Evolutionary conservation across 2,329 filamentous ascomycete genomes (phyloP).

Genomic region (Botrytis hyacinthi): DNA sequence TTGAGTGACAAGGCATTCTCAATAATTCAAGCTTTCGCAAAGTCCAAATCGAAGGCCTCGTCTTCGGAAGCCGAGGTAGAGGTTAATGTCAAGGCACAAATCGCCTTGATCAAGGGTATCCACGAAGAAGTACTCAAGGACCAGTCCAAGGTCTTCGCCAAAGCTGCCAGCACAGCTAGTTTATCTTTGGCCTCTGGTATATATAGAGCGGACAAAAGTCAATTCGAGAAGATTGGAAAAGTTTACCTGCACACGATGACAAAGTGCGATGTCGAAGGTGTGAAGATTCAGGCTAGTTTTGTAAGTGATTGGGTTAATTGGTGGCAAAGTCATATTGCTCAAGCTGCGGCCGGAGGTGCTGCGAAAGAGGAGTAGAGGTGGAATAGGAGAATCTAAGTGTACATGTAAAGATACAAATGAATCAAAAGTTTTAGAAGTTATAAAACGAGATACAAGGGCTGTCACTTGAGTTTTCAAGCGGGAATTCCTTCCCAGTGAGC

Average conservation of each 20-base stretch:
- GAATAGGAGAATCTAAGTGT: background rate
- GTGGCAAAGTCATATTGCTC: slow-evolving; percentile 52
- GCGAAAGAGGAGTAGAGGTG: slow-evolving; percentile 1
- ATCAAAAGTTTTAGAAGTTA: background rate
- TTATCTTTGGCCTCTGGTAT: slow-evolving; percentile 64
- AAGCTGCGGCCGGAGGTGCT: slow-evolving; percentile 6
- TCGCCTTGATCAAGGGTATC: slow-evolving; percentile 59
- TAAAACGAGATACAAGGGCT: background rate
- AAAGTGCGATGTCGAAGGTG: slow-evolving; percentile 56
- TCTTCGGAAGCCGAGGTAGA: slow-evolving; percentile 45
- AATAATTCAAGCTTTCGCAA: slow-evolving; percentile 71
- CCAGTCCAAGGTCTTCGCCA: slow-evolving; percentile 66
- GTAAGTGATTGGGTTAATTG: slow-evolving; percentile 75
- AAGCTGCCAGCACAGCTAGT: slow-evolving; percentile 71
- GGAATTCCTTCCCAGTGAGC: background rate
- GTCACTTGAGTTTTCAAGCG: background rate
- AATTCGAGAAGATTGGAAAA: slow-evolving; percentile 54
- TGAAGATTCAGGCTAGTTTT: slow-evolving; percentile 62
- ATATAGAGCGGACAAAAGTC: slow-evolving; percentile 52
- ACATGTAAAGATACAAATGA: slow-evolving; percentile 14
- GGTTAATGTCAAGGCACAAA: slow-evolving; percentile 43
- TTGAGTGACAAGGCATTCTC: slow-evolving; percentile 70
- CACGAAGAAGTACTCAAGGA: slow-evolving; percentile 66
- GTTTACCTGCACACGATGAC: slow-evolving; percentile 64
- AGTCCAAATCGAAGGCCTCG: slow-evolving; percentile 58